A percentile compares a stretch with the other conserved stretches of the same genome.
phyloP scores from a whole-genome alignment of 352 stramenopile genomes.

The Pythium brachiatum region DNA sequence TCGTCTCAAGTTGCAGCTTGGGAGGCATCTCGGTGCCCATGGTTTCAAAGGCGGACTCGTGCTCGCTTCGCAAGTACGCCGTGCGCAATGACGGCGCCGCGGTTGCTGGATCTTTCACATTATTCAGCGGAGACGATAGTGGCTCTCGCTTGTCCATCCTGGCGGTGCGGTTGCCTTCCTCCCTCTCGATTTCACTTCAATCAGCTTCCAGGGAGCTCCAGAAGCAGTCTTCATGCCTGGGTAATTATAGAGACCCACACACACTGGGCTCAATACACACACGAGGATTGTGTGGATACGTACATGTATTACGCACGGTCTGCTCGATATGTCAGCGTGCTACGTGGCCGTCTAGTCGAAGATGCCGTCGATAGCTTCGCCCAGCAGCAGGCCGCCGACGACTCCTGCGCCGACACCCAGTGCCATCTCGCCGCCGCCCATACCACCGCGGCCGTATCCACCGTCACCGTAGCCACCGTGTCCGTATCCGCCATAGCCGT shows the following conservation, averaged over 20 bases:
- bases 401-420: constrained; percentile 72
- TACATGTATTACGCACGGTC: constrained; percentile 9
- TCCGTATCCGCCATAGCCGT: constrained; percentile 19
- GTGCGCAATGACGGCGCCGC: neutral
- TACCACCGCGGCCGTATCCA: constrained; percentile 21
- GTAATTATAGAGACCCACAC: neutral
- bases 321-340: neutral
- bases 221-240: neutral
- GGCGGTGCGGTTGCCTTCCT: neutral
- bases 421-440: constrained; percentile 41
- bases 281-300: neutral
- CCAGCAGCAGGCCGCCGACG: constrained; percentile 71
- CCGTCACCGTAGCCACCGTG: constrained; percentile 10
- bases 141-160: constrained; percentile 15
- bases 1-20: constrained; percentile 23
- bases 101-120: neutral
- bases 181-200: no score
- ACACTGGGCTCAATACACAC: neutral
- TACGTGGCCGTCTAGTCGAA: constrained; percentile 32
- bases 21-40: constrained; percentile 5
- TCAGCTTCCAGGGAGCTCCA: neutral
- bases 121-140: neutral
- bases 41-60: constrained; percentile 18
- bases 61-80: constrained; percentile 8
- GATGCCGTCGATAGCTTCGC: constrained; percentile 60